These are phyloP conservation scores for Suhomyces chickasaworum DNA, from an alignment of 1,139 yeast genomes.

Conservation along the genomic window DNA sequence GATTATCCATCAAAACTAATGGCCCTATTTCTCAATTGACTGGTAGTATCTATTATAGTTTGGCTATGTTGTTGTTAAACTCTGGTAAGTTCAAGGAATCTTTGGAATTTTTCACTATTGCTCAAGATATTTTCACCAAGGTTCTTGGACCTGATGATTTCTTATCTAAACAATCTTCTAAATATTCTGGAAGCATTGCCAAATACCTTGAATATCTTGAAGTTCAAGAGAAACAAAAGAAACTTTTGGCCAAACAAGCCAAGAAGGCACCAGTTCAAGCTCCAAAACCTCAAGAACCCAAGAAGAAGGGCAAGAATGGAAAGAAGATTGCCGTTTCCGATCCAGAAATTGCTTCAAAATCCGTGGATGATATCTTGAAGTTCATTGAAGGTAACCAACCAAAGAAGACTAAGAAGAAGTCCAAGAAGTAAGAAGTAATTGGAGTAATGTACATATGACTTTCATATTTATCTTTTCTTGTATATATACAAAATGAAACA, in stretches of 20 bases:
- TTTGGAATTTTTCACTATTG: constrained; percentile 49
- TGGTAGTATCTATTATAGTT: constrained; percentile 63
- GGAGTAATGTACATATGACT: constrained; percentile 11
- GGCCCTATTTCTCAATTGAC: constrained; percentile 63
- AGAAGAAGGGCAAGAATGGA: constrained; percentile 14
- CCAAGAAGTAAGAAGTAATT: constrained; percentile 21
- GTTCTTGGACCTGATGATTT: constrained; percentile 64
- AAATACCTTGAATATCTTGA: constrained; percentile 42
- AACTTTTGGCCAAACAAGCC: constrained; percentile 25
- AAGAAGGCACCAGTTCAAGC: constrained; percentile 16
- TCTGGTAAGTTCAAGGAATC: constrained; percentile 58
- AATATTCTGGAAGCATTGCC: constrained; percentile 56
- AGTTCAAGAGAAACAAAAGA: constrained; percentile 33
- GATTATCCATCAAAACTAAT: constrained; percentile 50
- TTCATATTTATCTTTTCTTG: constrained; percentile 15
- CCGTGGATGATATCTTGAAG: constrained; percentile 67
- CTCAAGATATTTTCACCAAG: constrained; percentile 56
- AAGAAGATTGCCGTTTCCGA: constrained; percentile 33
- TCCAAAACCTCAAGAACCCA: constrained; percentile 26
- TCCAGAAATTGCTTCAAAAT: constrained; percentile 59
- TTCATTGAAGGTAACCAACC: constrained; percentile 58
- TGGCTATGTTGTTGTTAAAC: constrained; percentile 63
- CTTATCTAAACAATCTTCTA: constrained; percentile 63
- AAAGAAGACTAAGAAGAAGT: constrained; percentile 21
- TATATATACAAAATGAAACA: constrained; percentile 14